Evolutionary conservation across 495 filamentous ascomycete species (phyloP), one percentile per base, ranked within the genome.

Genomic region (Hypoxylon perforatum): DNA sequence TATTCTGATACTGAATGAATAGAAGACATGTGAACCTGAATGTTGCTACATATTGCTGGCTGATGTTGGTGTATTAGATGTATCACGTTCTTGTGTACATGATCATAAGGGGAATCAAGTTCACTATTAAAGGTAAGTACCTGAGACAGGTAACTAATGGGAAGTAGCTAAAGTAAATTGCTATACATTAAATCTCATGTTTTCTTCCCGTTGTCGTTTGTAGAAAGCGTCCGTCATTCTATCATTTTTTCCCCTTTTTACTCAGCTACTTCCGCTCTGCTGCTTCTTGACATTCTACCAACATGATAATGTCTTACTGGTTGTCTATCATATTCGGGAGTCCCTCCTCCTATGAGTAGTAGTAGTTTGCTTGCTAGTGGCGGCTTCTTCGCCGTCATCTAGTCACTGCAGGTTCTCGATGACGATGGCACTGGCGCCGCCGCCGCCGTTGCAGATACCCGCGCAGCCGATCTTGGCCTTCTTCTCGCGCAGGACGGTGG

Each of bases 401-500:
- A 70, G 63, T 82, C 75, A 84, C 75, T 81, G 78, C 67, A 87
- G 68, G 65, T 76, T 86, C 82, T 99, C 94, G 69, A 99, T 83
- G 51, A 99, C 91, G 58, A 99, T 80, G 47, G 96, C 94, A 72
- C 88, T 92, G 38, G 95, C 95, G 69, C 95, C 95, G 69, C 95
- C 95, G 39, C 95, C 95, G 58, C 95, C 95, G 80, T 99, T 99
- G 86, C 95, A 99, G 73, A 99, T 99, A 41, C 94, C 95, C 35
- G 91, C 93, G 73, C 87, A 90, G 46, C 95, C 95, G 76, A 97
- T 87, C 89, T 96, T 98, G 53, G 87, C 93, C 75, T 91, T 90
- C 83, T 92, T 92, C 66, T 94, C 91, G 78, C 86, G 91, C 72
- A 99, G 76, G 54, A 98, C 95, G 56, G 93, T 90, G 47, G 95